These are phyloP conservation scores for Ambrosia artemisiifolia DNA, from an alignment of 129 eudicot genomes.

Conservation along the genomic window DNA sequence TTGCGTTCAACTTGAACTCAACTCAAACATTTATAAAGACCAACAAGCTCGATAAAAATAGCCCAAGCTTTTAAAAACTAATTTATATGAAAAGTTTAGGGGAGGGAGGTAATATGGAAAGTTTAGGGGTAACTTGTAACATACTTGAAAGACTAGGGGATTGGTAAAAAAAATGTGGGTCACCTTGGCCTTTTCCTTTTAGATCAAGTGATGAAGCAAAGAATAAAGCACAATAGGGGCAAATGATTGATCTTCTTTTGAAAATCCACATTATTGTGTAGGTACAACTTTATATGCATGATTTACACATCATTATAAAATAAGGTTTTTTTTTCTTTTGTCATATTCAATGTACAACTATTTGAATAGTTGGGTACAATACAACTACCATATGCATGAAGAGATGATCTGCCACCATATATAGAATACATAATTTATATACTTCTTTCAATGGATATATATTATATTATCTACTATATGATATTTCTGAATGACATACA, in stretches of 20 bases:
- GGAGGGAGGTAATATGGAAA: background rate
- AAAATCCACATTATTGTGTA: slow-evolving; percentile 22
- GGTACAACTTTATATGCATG: slow-evolving; percentile 24
- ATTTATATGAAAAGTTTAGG: background rate
- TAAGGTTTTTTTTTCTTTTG: background rate
- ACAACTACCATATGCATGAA: slow-evolving; percentile 13
- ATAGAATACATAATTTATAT: slow-evolving; percentile 28
- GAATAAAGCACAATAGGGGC: slow-evolving; percentile 23
- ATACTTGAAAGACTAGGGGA: background rate
- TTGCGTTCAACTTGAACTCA: background rate
- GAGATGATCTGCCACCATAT: slow-evolving; percentile 1
- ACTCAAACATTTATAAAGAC: background rate
- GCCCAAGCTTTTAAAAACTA: background rate
- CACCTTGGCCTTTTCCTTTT: slow-evolving; percentile 12
- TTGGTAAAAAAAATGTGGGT: slow-evolving; percentile 12
- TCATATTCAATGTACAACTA: slow-evolving; percentile 12
- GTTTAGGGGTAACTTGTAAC: background rate
- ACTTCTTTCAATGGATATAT: slow-evolving; percentile 24
- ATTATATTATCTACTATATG: slow-evolving; percentile 16
- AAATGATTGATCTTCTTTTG: slow-evolving; percentile 28
- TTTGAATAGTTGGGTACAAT: slow-evolving; percentile 2
- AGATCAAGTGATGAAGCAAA: slow-evolving; percentile 24
- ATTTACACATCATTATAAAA: slow-evolving; percentile 19
- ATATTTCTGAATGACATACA: slow-evolving; percentile 29
- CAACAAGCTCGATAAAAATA: background rate